These are phyloP conservation scores for Solanum infundibuliforme DNA, from an alignment of 257 asterid genomes.

Conservation along the genomic window DNA sequence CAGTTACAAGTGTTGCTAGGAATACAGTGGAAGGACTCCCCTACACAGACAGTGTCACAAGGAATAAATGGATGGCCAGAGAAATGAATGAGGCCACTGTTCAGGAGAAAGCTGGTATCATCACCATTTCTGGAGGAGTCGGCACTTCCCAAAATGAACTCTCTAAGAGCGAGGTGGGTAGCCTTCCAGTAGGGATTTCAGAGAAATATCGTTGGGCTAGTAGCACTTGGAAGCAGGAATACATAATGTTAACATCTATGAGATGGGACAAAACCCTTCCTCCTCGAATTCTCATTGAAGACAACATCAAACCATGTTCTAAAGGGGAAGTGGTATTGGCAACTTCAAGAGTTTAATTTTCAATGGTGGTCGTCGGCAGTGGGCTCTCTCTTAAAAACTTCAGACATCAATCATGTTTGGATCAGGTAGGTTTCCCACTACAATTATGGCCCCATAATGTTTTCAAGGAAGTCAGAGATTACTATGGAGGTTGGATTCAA, in stretches of 20 bases:
- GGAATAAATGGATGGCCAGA: not conserved
- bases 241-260: not conserved
- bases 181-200: not conserved
- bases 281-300: not conserved
- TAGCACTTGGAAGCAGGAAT: not conserved
- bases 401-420: not conserved
- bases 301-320: not conserved
- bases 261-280: not conserved
- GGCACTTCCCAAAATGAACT: not conserved
- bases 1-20: not conserved
- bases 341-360: not conserved
- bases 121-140: not conserved
- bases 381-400: not conserved
- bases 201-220: not conserved
- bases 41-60: not conserved
- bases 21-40: not conserved
- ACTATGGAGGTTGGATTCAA: not conserved
- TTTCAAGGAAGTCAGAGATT: not conserved
- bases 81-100: not conserved
- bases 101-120: not conserved
- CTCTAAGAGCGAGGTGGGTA: not conserved
- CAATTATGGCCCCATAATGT: not conserved
- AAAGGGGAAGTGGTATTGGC: not conserved
- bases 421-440: not conserved
- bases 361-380: not conserved